A percentile compares a stretch with the other conserved stretches of the same genome.
Evolutionary conservation across 1,284 basidiomycete species (phyloP).

Genomic region (Heterobasidion parviporum): DNA sequence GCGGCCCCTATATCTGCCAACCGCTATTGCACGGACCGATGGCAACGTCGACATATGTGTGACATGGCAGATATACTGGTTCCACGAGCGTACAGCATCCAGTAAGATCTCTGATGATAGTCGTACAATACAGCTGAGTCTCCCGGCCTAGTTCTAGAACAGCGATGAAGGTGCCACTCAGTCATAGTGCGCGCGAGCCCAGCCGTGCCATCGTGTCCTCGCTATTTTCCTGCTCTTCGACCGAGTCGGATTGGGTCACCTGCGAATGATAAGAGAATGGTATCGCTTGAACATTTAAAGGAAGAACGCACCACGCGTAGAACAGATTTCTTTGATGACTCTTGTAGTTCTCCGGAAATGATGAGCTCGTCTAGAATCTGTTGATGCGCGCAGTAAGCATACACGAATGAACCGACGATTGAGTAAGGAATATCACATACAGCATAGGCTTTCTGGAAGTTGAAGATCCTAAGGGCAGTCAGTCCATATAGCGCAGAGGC

Average conservation of each 20-base stretch:
- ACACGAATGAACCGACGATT: not conserved
- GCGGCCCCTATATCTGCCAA: too few species aligned
- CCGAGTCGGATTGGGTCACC: constrained; percentile 75
- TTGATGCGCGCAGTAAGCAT: not conserved
- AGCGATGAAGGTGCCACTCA: too few species aligned
- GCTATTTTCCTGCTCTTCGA: constrained; percentile 75
- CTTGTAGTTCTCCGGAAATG: constrained; percentile 96
- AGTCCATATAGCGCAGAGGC: not conserved
- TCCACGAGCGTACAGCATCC: too few species aligned
- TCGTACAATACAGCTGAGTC: too few species aligned
- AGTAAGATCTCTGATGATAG: too few species aligned
- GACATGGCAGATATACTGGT: too few species aligned
- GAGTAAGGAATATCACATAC: constrained; percentile 33
- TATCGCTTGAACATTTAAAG: not conserved
- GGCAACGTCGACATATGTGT: too few species aligned
- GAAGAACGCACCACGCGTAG: constrained; percentile 62
- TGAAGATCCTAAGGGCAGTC: constrained; percentile 72
- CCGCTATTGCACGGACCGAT: too few species aligned
- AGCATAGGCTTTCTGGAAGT: constrained; percentile 96
- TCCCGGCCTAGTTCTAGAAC: too few species aligned
- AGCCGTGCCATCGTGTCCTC: constrained; percentile 73
- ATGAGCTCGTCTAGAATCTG: constrained; percentile 97
- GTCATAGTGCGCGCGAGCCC: constrained; percentile 23
- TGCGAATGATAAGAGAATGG: constrained; percentile 19
- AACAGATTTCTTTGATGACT: constrained; percentile 97